These are phyloP conservation scores for Aspergillus carbonarius DNA, from an alignment of 2,329 filamentous ascomycete genomes.

Conservation along the genomic window DNA sequence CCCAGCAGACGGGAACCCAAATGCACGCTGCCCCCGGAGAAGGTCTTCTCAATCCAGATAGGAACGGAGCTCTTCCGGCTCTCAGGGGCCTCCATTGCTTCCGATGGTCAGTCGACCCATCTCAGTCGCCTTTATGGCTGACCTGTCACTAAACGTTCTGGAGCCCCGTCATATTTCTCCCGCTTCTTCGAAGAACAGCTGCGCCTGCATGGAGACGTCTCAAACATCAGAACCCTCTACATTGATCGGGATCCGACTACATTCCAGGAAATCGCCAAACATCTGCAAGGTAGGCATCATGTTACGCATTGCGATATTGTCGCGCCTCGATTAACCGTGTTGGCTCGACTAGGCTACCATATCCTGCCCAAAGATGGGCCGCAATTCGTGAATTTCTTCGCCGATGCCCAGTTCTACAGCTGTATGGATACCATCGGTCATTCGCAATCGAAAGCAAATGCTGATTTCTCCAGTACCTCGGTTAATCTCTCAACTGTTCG, in stretches of 20 bases:
- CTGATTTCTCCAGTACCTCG: slow-evolving; percentile 67
- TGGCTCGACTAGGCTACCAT: slow-evolving; percentile 64
- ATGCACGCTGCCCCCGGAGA: slow-evolving; percentile 52
- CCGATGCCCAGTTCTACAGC: slow-evolving; percentile 93
- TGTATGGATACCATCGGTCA: slow-evolving; percentile 50
- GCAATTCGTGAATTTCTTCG: slow-evolving; percentile 89
- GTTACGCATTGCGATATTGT: not conserved
- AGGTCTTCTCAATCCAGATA: slow-evolving; percentile 70
- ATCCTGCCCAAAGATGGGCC: slow-evolving; percentile 75
- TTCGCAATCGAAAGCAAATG: too few species aligned
- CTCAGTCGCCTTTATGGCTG: not conserved
- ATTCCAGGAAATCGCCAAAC: slow-evolving; percentile 83
- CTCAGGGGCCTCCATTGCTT: slow-evolving; percentile 68
- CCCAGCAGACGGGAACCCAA: slow-evolving; percentile 1
- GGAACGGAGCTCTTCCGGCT: slow-evolving; percentile 67
- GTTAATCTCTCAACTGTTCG: slow-evolving; percentile 85
- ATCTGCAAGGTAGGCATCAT: slow-evolving; percentile 66
- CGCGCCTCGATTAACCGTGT: slow-evolving; percentile 5
- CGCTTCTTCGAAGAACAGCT: slow-evolving; percentile 88
- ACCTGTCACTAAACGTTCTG: slow-evolving; percentile 49
- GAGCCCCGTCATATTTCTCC: slow-evolving; percentile 95
- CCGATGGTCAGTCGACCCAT: slow-evolving; percentile 60
- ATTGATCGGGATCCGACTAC: slow-evolving; percentile 91
- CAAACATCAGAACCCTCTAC: slow-evolving; percentile 74
- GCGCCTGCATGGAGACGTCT: slow-evolving; percentile 58